phyloP scores from a whole-genome alignment of 768 basidiomycete species.

The Russula brevipes region DNA sequence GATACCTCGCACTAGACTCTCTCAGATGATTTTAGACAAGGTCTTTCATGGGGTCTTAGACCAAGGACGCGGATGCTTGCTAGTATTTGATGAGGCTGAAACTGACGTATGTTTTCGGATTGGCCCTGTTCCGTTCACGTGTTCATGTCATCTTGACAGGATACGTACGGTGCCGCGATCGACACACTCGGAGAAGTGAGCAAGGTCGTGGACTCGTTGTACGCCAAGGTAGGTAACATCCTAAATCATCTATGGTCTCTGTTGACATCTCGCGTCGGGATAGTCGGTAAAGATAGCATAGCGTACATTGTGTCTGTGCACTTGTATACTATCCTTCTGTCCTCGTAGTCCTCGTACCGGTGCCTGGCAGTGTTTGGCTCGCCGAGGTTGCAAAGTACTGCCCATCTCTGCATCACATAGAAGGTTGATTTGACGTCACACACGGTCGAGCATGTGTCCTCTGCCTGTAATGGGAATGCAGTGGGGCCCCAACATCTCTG shows the following conservation, averaged over 20 bases:
- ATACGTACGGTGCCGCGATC: conserved; percentile 83
- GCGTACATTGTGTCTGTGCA: background rate
- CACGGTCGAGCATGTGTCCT: too few relatives aligned
- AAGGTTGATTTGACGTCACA: too few relatives aligned
- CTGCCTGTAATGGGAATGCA: too few relatives aligned
- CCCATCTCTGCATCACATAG: too few relatives aligned
- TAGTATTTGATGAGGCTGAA: conserved; percentile 86
- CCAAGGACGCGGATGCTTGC: conserved; percentile 85
- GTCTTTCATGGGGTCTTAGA: conserved; percentile 94
- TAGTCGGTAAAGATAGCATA: conserved; percentile 27
- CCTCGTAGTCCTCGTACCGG: too few relatives aligned
- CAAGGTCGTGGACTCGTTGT: conserved; percentile 91
- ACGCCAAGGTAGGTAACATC: conserved; percentile 59
- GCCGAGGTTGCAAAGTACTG: background rate
- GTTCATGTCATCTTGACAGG: conserved; percentile 40
- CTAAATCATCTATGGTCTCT: conserved; percentile 24
- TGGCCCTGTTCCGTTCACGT: conserved; percentile 4
- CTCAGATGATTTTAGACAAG: conserved; percentile 98
- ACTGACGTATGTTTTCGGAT: conserved; percentile 61
- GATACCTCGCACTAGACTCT: conserved; percentile 51
- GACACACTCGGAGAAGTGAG: conserved; percentile 85
- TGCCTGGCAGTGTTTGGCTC: background rate
- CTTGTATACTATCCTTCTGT: background rate
- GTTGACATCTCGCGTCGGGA: background rate
- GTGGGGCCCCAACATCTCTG: too few relatives aligned